Evolutionary conservation across 768 basidiomycete genomes (phyloP), one percentile per base, ranked within the genome.

Genomic region (Suillus hirtellus): DNA sequence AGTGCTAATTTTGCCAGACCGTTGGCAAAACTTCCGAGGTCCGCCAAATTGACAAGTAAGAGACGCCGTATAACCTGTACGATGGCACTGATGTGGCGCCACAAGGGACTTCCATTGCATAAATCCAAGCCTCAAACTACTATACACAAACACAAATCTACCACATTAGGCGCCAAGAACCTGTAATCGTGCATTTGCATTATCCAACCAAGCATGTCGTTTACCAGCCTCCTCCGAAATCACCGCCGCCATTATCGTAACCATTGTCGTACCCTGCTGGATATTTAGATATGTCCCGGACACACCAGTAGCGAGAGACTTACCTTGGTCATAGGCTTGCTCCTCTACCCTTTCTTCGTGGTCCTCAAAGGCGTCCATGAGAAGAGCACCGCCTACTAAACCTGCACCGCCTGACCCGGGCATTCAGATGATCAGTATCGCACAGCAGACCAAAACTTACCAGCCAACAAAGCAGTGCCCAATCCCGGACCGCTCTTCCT

Each of bases 361-460:
- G 63, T 75, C 72, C 52, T 86, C 86, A 37, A 86, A 64, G 0
- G 82, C 84, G 52, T 86, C 78, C 42, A 69, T 82, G 44, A 90
- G 68, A 50, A 90, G 72, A 3, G 77, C 76, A 63, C 89, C 90
- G 44, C 84, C 89, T n/a, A 88, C 70, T n/a, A 90, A 71, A 63
- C 87, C 90, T 17, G 79, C 89, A 68, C 83, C 89, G 66, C 81
- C 88, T 83, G 64, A 59, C 60, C 19, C 61, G 35, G 43, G 27
- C 40, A 64, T 68, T 27, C 65, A 63, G 14, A 34, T 53, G 19
- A 24, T 24, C 37, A 34, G 35, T 47, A 12, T 42, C 24, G 54
- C 46, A 60, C 38, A 59, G 46, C 44, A 35, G 49, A 53, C 24
- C 17, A 53, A 24, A 2, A 71, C 79, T 55, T 58, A 86, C 84